Conservation (phyloP, 2,329 filamentous ascomycete genomes). For the Cercospora citrullina region DNA sequence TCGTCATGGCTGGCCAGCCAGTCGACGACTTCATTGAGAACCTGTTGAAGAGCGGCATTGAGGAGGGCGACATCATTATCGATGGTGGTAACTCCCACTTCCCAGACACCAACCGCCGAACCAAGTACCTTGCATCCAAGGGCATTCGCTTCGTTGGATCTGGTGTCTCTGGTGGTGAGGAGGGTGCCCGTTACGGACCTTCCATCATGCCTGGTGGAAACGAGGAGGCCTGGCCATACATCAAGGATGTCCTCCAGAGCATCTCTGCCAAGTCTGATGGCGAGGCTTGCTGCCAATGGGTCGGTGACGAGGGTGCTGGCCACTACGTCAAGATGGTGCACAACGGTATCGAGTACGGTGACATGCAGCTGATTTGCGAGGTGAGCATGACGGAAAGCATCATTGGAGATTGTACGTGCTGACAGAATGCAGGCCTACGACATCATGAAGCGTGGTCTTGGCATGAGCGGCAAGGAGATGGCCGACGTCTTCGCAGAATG, state of each 20-base stretch:
- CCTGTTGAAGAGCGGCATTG: conserved; percentile 70
- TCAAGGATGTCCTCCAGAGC: conserved; percentile 98
- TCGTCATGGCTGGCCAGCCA: conserved; percentile 96
- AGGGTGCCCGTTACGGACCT: conserved; percentile 95
- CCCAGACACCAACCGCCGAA: conserved; percentile 97
- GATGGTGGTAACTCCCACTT: conserved; percentile 99
- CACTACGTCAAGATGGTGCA: conserved; percentile 99
- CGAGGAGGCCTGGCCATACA: conserved; percentile 94
- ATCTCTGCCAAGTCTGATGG: conserved; percentile 96
- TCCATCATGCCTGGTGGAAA: conserved; percentile 99
- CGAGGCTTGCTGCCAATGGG: conserved; percentile 99
- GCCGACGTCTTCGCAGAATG: conserved; percentile 91
- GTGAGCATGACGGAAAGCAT: conserved; percentile 52
- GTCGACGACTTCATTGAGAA: conserved; percentile 99
- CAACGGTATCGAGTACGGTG: conserved; percentile 99
- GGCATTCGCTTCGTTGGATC: conserved; percentile 93
- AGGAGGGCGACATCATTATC: conserved; percentile 95
- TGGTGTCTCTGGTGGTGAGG: conserved; percentile 98
- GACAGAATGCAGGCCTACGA: conserved; percentile 76
- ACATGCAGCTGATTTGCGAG: conserved; percentile 99
- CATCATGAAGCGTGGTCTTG: conserved; percentile 98
- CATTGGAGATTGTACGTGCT: conserved; percentile 11
- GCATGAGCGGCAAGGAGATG: conserved; percentile 88
- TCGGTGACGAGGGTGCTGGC: conserved; percentile 97
- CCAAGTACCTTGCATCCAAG: conserved; percentile 81